phyloP scores from a whole-genome alignment of 192 early-diverging fungal species.

The Allomyces javanicus region DNA sequence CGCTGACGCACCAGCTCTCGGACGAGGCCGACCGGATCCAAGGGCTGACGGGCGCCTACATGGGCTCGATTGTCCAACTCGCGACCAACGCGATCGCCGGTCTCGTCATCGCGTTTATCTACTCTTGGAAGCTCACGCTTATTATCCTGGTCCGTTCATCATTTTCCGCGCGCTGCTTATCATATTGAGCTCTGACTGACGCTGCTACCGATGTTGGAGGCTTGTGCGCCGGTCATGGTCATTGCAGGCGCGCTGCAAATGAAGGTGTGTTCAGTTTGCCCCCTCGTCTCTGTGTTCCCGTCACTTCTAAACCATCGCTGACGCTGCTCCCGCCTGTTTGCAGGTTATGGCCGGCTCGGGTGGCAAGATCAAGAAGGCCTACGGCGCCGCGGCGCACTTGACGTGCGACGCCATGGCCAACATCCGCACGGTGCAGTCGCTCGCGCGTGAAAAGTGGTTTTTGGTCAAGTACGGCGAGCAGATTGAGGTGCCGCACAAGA shows the following conservation, averaged over 20 bases:
- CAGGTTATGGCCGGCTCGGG: conserved; percentile 28
- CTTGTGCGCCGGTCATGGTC: conserved; percentile 35
- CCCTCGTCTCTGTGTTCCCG: neutral
- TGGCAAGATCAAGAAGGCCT: conserved; percentile 43
- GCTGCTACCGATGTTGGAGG: no score
- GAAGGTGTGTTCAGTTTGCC: conserved; percentile 7
- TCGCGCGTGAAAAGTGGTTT: conserved; percentile 54
- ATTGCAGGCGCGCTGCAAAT: conserved; percentile 28
- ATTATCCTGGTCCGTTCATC: conserved; percentile 27
- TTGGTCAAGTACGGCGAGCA: conserved; percentile 36
- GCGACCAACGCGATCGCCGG: conserved; percentile 12
- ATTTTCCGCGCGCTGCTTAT: no score
- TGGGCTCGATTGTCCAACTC: conserved; percentile 11
- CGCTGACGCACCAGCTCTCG: conserved; percentile 51
- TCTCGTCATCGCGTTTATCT: conserved; percentile 43
- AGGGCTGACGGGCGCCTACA: conserved; percentile 7
- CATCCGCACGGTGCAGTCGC: conserved; percentile 67
- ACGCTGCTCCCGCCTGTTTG: neutral
- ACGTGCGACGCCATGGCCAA: conserved; percentile 67
- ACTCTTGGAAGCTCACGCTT: conserved; percentile 65
- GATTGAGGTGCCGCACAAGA: conserved; percentile 44
- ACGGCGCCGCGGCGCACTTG: conserved; percentile 59
- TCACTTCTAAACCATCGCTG: neutral
- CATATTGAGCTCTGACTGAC: no score
- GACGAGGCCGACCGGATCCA: conserved; percentile 36